Conservation (phyloP, 1,139 yeast genomes). For the Waltiozyma sp. region DNA sequence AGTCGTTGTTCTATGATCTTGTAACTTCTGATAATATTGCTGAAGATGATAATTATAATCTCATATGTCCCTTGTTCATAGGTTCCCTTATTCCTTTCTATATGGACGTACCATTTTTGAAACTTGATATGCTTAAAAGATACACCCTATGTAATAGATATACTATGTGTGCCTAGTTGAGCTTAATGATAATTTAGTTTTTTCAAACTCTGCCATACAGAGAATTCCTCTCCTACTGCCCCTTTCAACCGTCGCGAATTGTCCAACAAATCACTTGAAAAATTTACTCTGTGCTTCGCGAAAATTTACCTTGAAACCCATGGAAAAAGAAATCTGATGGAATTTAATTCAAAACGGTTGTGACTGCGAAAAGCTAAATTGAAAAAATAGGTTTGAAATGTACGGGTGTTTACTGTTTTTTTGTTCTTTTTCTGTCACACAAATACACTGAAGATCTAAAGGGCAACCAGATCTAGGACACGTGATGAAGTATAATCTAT, state of each 20-base stretch:
- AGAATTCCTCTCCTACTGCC: background rate
- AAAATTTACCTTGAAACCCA: background rate
- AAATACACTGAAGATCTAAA: too few relatives aligned
- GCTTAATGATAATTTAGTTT: background rate
- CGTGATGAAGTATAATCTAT: too few relatives aligned
- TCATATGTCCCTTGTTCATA: background rate
- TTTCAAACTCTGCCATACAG: slow-evolving; percentile 1
- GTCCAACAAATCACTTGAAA: background rate
- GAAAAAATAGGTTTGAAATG: background rate
- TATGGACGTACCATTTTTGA: slow-evolving; percentile 1
- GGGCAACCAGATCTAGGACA: too few relatives aligned
- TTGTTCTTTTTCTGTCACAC: too few relatives aligned
- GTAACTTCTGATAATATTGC: background rate
- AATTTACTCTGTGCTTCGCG: background rate
- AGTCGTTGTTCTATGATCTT: background rate
- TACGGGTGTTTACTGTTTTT: background rate
- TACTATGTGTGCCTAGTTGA: background rate
- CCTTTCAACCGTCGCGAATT: background rate
- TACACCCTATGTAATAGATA: background rate
- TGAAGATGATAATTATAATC: background rate
- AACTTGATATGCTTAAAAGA: slow-evolving; percentile 1
- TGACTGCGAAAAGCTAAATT: background rate
- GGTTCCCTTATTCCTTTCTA: background rate
- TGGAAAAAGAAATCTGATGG: background rate
- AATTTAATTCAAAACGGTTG: background rate